phyloP scores from a whole-genome alignment of 2,329 filamentous ascomycete genomes.

The Cercospora janseana region DNA sequence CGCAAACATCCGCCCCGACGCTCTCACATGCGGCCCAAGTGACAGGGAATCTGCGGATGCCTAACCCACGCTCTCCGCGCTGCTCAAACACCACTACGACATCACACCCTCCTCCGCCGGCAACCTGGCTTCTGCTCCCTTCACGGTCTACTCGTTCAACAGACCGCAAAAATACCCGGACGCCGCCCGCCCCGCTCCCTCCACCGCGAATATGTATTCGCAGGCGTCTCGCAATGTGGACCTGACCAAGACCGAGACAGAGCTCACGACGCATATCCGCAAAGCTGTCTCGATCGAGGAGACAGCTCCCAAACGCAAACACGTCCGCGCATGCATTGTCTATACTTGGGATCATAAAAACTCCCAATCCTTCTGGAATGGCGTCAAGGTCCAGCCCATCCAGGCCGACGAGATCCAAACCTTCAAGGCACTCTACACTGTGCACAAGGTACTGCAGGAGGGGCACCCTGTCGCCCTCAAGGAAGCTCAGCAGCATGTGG shows the following conservation, averaged over 20 bases:
- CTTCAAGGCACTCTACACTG: constrained; percentile 95
- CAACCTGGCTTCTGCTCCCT: constrained; percentile 19
- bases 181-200: constrained; percentile 4
- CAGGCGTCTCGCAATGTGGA: constrained; percentile 55
- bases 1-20: constrained; percentile 4
- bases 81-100: not conserved
- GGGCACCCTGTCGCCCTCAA: constrained; percentile 83
- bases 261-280: constrained; percentile 65
- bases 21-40: constrained; percentile 5
- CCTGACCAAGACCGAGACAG: constrained; percentile 65
- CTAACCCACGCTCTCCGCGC: constrained; percentile 16
- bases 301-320: constrained; percentile 75
- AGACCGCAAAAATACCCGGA: constrained; percentile 14
- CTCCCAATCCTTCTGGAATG: constrained; percentile 90
- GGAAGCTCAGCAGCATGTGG: constrained; percentile 83
- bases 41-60: constrained; percentile 19
- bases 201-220: constrained; percentile 36
- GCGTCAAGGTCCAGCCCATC: constrained; percentile 99
- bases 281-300: constrained; percentile 62
- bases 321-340: constrained; percentile 96
- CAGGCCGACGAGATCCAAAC: constrained; percentile 97
- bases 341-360: constrained; percentile 99
- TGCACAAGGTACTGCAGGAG: constrained; percentile 97
- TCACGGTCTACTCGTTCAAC: constrained; percentile 21
- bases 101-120: not conserved